These are phyloP conservation scores for Pythium folliculosum DNA, from an alignment of 352 stramenopile genomes.

Conservation along the genomic window DNA sequence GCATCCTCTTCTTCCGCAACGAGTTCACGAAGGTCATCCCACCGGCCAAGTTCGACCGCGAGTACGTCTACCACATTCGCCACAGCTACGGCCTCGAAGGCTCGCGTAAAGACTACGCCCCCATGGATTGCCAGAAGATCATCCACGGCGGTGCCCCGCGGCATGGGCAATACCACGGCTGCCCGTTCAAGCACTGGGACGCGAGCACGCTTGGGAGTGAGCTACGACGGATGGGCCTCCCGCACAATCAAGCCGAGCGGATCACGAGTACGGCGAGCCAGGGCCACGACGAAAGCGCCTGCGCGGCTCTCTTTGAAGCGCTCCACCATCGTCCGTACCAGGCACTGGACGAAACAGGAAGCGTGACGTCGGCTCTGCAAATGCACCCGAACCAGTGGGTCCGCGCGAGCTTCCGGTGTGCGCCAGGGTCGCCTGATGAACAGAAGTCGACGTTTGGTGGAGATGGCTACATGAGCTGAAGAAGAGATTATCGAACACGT, in stretches of 20 bases:
- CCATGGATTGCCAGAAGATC: conserved; percentile 61
- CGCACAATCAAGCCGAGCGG: conserved; percentile 14
- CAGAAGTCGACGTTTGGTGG: neutral
- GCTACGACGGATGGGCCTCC: conserved; percentile 37
- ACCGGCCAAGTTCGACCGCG: conserved; percentile 69
- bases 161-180: conserved; percentile 79
- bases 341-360: neutral
- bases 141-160: conserved; percentile 43
- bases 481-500: neutral
- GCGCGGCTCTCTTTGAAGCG: conserved; percentile 48
- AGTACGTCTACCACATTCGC: conserved; percentile 88
- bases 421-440: neutral
- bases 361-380: neutral
- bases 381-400: conserved; percentile 69
- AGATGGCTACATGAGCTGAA: conserved; percentile 4
- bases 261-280: conserved; percentile 39
- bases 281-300: conserved; percentile 48
- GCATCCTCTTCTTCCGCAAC: conserved; percentile 69
- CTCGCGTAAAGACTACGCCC: conserved; percentile 67
- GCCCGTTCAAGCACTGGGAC: conserved; percentile 82
- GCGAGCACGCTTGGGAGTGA: conserved; percentile 40
- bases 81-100: conserved; percentile 87
- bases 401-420: conserved; percentile 37
- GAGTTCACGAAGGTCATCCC: conserved; percentile 71
- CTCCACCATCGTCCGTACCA: conserved; percentile 35